Conservation (phyloP, 495 filamentous ascomycete genomes). For the Astrothelium macrocarpum region DNA sequence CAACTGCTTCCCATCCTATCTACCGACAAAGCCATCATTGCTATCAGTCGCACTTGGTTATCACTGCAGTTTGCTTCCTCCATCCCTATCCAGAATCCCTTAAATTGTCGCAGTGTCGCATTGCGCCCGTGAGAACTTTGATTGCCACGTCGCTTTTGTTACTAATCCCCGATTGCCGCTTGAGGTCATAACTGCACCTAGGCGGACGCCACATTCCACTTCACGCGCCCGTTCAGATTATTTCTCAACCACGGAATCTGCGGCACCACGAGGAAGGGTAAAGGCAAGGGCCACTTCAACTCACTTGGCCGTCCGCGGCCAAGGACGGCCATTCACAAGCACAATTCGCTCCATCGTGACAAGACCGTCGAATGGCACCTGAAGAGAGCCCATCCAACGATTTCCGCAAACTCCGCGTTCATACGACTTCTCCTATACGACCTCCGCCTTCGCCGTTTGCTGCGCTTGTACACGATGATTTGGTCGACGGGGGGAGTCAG, state of each 20-base stretch:
- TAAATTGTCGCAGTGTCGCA: neutral
- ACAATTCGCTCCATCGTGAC: neutral
- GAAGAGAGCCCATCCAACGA: slow-evolving; percentile 4
- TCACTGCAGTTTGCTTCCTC: neutral
- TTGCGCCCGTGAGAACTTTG: neutral
- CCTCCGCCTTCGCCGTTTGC: neutral
- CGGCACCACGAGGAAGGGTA: neutral
- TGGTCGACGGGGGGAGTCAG: neutral
- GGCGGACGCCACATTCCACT: neutral
- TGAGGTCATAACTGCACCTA: neutral
- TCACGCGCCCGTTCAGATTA: neutral
- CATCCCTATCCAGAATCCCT: neutral
- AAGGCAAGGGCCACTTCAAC: neutral
- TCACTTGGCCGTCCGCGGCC: slow-evolving; percentile 2
- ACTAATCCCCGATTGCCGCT: neutral
- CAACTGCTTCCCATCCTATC: neutral
- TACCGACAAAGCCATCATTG: neutral
- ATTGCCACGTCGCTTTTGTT: neutral
- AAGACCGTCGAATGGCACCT: neutral
- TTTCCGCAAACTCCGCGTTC: neutral
- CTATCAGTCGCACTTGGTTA: neutral
- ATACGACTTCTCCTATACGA: slow-evolving; percentile 1
- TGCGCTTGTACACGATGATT: neutral
- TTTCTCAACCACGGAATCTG: neutral
- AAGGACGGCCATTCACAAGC: neutral